phyloP scores from a whole-genome alignment of 2,329 filamentous ascomycete species.

The Colletotrichum phormii region DNA sequence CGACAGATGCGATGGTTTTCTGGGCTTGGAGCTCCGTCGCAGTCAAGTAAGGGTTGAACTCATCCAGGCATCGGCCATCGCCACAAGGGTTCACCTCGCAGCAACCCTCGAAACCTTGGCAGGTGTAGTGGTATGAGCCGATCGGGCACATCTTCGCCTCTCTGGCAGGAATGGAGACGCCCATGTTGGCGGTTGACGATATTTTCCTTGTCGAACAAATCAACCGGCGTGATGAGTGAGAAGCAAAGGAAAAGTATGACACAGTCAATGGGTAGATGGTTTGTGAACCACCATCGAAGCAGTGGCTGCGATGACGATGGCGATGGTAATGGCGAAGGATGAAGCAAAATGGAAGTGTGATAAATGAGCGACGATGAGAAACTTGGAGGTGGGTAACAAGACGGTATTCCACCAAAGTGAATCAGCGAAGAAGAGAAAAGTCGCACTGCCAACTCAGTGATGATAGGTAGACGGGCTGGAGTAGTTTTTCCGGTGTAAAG shows the following conservation, averaged over 20 bases:
- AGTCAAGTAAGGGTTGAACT: neutral
- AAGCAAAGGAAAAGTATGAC: neutral
- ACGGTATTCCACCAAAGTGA: neutral
- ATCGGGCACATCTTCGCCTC: neutral
- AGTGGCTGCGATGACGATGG: neutral
- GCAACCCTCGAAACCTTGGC: slow-evolving; percentile 55
- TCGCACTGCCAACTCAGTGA: neutral
- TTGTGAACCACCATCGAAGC: neutral
- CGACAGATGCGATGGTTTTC: slow-evolving; percentile 25
- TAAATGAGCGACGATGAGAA: neutral
- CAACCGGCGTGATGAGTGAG: neutral
- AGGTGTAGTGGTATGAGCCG: slow-evolving; percentile 49
- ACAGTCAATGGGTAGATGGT: neutral
- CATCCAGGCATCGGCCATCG: slow-evolving; percentile 45
- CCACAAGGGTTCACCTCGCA: slow-evolving; percentile 58
- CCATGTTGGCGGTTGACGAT: slow-evolving; percentile 12
- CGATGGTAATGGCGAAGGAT: neutral
- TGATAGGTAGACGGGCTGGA: neutral
- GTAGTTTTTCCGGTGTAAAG: neutral
- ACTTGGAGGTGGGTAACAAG: neutral
- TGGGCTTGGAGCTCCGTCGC: neutral
- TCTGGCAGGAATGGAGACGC: slow-evolving; percentile 1
- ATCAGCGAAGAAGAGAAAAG: neutral
- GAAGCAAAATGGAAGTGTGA: neutral
- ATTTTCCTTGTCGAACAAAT: neutral